Conservation (phyloP, 208 protist species). For the Porcisia deanei region DNA sequence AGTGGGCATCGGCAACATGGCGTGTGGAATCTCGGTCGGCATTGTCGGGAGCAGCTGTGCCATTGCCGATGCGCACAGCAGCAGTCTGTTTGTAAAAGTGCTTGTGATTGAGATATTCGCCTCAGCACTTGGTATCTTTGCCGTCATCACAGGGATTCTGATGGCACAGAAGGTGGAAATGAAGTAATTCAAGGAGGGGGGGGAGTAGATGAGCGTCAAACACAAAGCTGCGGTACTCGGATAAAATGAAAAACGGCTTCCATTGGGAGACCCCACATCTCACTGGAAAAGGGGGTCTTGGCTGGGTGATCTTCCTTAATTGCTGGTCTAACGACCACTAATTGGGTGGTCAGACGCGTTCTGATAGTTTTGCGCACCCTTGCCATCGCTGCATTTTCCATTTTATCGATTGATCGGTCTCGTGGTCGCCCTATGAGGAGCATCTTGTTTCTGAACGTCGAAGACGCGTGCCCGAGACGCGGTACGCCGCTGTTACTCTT, state of each 20-base stretch:
- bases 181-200: constrained; percentile 28
- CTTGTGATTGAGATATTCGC: constrained; percentile 98
- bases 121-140: constrained; percentile 96
- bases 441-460: not conserved
- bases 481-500: not conserved
- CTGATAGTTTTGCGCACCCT: not conserved
- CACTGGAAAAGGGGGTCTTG: not conserved
- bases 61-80: constrained; percentile 95
- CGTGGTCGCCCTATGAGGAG: not conserved
- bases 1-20: constrained; percentile 96
- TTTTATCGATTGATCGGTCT: not conserved
- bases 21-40: constrained; percentile 95
- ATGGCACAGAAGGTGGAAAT: constrained; percentile 90
- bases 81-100: constrained; percentile 97
- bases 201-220: not conserved
- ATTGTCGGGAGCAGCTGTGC: constrained; percentile 96
- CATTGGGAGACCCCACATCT: not conserved
- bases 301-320: too few species aligned
- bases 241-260: not conserved
- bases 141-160: constrained; percentile 98
- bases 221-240: not conserved
- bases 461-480: not conserved
- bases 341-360: not conserved
- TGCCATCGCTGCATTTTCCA: not conserved
- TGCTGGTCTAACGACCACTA: not conserved